Evolutionary conservation across 106 monocot genomes (phyloP).

Genomic region (Allium cepa): DNA sequence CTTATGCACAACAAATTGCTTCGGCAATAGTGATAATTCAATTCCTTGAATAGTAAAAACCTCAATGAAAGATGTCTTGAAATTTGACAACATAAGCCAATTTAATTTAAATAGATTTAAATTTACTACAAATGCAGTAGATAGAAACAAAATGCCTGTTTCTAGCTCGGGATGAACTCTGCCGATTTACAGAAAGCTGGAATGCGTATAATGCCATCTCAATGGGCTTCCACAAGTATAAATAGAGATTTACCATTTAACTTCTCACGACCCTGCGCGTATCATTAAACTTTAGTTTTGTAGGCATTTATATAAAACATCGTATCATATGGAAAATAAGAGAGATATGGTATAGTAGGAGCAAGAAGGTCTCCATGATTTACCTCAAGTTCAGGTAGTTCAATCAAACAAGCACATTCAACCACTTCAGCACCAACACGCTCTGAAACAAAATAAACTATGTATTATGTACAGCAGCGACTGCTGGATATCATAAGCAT

Average conservation of each 20-base stretch:
- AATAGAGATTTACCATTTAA: conserved; percentile 1
- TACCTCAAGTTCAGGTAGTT: conserved; percentile 25
- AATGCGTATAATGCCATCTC: background rate
- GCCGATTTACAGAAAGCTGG: background rate
- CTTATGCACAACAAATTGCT: no score
- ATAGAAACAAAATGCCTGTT: background rate
- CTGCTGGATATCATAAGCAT: background rate
- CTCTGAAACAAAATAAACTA: conserved; percentile 3
- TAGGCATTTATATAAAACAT: no score
- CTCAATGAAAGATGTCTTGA: background rate
- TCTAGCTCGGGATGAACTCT: background rate
- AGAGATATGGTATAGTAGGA: no score
- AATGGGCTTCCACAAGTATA: conserved; percentile 9
- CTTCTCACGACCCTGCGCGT: conserved; percentile 8
- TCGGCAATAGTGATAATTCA: no score
- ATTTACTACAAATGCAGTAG: background rate
- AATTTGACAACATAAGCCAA: background rate
- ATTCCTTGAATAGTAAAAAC: no score
- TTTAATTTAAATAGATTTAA: background rate
- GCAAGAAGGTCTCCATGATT: no score
- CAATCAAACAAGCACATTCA: conserved; percentile 25
- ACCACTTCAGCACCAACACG: conserved; percentile 22
- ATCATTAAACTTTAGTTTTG: no score
- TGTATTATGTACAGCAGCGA: background rate
- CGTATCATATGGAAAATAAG: no score